phyloP scores from a whole-genome alignment of 345 rosid genomes.

The Linum usitatissimum region DNA sequence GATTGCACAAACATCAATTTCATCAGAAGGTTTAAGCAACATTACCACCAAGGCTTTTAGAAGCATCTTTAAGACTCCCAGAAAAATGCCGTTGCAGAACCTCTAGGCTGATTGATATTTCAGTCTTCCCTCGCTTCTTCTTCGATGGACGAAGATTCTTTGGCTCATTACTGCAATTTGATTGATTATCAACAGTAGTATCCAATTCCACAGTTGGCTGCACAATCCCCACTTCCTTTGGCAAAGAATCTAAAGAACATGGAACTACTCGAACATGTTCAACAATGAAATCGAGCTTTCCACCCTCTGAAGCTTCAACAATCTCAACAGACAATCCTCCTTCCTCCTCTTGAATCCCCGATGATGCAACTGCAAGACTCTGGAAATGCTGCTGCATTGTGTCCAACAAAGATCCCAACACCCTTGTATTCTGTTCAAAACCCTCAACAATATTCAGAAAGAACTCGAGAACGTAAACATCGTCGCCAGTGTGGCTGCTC shows the following conservation, averaged over 20 bases:
- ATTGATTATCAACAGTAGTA: conserved; percentile 16
- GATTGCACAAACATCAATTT: not conserved
- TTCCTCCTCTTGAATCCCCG: conserved; percentile 35
- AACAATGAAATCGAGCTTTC: conserved; percentile 33
- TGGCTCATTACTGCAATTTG: not conserved
- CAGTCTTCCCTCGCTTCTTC: conserved; percentile 86
- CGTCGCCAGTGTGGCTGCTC: conserved; percentile 69
- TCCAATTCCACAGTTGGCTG: conserved; percentile 28
- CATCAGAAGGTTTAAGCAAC: not conserved
- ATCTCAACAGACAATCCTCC: conserved; percentile 44
- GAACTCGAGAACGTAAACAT: conserved; percentile 77
- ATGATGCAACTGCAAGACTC: conserved; percentile 69
- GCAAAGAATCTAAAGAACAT: conserved; percentile 14
- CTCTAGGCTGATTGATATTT: conserved; percentile 74
- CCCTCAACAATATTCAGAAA: conserved; percentile 35
- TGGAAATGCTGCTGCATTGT: conserved; percentile 75
- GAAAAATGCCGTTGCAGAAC: conserved; percentile 82
- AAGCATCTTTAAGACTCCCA: conserved; percentile 94
- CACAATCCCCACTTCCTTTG: conserved; percentile 14
- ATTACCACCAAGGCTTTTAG: conserved; percentile 83
- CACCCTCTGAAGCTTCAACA: conserved; percentile 38
- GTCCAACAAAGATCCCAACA: conserved; percentile 54
- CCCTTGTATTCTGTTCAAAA: conserved; percentile 32
- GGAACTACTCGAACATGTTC: conserved; percentile 34
- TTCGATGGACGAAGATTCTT: conserved; percentile 34